phyloP scores from a whole-genome alignment of 2,329 filamentous ascomycete species.

The Akanthomyces dipterigenus region DNA sequence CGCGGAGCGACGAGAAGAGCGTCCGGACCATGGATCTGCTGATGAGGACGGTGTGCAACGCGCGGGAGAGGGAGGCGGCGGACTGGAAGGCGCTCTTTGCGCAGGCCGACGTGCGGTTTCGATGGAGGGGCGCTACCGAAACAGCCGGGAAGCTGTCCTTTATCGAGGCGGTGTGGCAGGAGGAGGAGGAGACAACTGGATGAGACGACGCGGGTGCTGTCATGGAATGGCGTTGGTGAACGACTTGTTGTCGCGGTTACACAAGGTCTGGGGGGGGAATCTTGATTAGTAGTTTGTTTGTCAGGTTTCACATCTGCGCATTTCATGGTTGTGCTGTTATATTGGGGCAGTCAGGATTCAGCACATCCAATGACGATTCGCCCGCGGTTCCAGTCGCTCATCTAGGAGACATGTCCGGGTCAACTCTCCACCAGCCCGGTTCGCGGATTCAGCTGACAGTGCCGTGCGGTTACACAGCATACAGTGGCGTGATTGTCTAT shows the following conservation, averaged over 20 bases:
- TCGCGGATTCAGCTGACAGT: conserved; percentile 1
- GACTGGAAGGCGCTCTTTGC: conserved; percentile 38
- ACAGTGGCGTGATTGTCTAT: not conserved
- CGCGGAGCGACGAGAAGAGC: conserved; percentile 30
- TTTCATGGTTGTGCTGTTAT: not conserved
- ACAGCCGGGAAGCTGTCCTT: conserved; percentile 27
- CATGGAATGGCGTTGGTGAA: not conserved
- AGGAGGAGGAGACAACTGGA: not conserved
- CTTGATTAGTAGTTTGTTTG: not conserved
- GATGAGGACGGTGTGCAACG: conserved; percentile 41
- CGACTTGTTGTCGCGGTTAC: conserved; percentile 3
- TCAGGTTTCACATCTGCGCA: not conserved
- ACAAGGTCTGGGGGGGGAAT: not conserved
- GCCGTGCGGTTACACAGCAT: conserved; percentile 3
- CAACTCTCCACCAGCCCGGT: not conserved
- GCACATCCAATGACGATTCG: not conserved
- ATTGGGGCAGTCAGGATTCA: not conserved
- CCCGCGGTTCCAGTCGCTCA: not conserved
- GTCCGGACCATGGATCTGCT: conserved; percentile 37
- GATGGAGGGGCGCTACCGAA: conserved; percentile 25
- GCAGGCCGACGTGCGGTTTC: conserved; percentile 30
- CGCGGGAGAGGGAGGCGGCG: conserved; percentile 35
- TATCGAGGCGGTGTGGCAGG: conserved; percentile 29
- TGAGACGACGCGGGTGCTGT: not conserved
- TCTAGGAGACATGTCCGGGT: not conserved